Evolutionary conservation across 768 basidiomycete species (phyloP).

Genomic region (Russula ochroleuca): DNA sequence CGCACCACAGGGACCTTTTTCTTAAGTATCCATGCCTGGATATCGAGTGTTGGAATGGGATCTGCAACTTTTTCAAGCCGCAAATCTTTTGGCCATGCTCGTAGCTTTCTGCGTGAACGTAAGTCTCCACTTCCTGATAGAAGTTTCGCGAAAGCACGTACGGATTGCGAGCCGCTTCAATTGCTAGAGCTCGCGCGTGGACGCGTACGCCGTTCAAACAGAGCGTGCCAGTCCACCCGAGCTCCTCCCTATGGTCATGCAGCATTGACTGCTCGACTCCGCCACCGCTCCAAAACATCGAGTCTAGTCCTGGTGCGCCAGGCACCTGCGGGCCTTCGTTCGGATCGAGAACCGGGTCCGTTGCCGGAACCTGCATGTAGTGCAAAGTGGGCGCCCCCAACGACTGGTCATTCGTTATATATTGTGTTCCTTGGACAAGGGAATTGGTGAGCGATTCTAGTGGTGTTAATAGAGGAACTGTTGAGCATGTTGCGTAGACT

Average conservation of each 20-base stretch:
- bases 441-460: not conserved
- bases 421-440: too few relatives aligned
- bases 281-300: not conserved
- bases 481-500: not conserved
- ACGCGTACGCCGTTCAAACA: not conserved
- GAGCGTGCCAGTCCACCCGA: not conserved
- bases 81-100: not conserved
- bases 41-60: not conserved
- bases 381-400: not conserved
- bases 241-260: too few relatives aligned
- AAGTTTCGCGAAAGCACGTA: not conserved
- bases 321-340: too few relatives aligned
- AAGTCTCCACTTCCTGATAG: not conserved
- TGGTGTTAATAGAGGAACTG: not conserved
- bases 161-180: not conserved
- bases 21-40: slow-evolving; percentile 6
- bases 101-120: not conserved
- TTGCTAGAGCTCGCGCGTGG: not conserved
- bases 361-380: not conserved
- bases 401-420: not conserved
- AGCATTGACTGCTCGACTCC: not conserved
- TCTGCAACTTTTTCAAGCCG: not conserved
- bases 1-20: not conserved
- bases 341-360: too few relatives aligned
- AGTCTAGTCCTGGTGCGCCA: too few relatives aligned